Conservation (phyloP, 257 asterid genomes). For the Handroanthus guayacan region DNA sequence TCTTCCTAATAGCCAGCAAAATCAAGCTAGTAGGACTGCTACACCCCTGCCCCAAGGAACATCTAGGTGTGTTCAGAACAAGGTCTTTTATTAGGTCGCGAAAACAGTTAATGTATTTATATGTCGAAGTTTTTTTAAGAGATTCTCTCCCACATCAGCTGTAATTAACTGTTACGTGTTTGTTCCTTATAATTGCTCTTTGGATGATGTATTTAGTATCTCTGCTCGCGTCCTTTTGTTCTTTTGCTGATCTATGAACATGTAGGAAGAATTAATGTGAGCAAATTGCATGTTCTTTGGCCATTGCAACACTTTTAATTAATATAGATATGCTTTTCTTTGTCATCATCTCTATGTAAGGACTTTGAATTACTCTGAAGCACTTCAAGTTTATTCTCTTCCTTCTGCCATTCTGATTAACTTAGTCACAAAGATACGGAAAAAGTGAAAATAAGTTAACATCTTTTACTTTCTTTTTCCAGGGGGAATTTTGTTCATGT, state of each 20-base stretch:
- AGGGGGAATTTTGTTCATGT: not conserved
- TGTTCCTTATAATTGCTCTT: constrained; percentile 35
- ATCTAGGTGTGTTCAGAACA: constrained; percentile 96
- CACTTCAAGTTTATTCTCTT: constrained; percentile 27
- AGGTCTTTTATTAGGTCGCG: constrained; percentile 81
- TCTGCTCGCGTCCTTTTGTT: constrained; percentile 35
- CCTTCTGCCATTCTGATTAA: constrained; percentile 1
- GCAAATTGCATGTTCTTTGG: constrained; percentile 27
- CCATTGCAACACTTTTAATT: constrained; percentile 20
- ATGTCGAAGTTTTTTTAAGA: constrained; percentile 45
- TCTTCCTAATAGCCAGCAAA: constrained; percentile 65
- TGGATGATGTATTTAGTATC: constrained; percentile 47
- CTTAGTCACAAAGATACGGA: not conserved
- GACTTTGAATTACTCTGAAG: constrained; percentile 22
- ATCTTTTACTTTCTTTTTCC: constrained; percentile 4
- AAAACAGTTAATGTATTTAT: constrained; percentile 61
- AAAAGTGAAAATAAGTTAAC: not conserved
- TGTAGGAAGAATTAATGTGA: constrained; percentile 30
- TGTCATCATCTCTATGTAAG: constrained; percentile 23
- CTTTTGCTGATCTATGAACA: constrained; percentile 35
- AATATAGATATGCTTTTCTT: constrained; percentile 25
- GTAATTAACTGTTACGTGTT: constrained; percentile 55
- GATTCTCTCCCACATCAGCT: constrained; percentile 45
- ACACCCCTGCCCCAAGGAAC: constrained; percentile 95
- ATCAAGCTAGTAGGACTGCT: constrained; percentile 68